A percentile compares a stretch with the other conserved stretches of the same genome.
These are phyloP conservation scores for Primulina tabacum DNA, from an alignment of 257 asterid genomes.

Conservation along the genomic window DNA sequence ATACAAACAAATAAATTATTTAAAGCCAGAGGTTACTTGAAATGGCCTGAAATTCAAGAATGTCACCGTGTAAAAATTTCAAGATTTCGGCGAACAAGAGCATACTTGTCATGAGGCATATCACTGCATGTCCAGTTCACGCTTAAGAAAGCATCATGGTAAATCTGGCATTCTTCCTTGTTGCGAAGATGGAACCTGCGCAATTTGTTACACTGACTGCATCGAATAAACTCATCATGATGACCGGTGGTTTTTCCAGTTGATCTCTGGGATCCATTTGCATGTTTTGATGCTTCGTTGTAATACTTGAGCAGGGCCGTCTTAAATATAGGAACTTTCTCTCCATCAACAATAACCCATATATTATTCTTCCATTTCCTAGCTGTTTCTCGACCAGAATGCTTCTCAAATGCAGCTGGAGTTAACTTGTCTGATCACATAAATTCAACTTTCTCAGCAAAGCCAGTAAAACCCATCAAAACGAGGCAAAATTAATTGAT, in stretches of 20 bases:
- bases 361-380: slow-evolving; percentile 60
- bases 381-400: slow-evolving; percentile 56
- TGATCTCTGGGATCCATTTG: slow-evolving; percentile 39
- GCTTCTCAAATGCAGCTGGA: slow-evolving; percentile 60
- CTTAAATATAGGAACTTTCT: slow-evolving; percentile 50
- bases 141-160: slow-evolving; percentile 47
- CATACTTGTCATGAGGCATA: slow-evolving; percentile 49
- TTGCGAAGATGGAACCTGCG: slow-evolving; percentile 53
- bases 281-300: slow-evolving; percentile 39
- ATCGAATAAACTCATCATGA: slow-evolving; percentile 48
- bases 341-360: slow-evolving; percentile 50
- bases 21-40: background rate
- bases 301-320: slow-evolving; percentile 52
- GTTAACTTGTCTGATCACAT: slow-evolving; percentile 45
- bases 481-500: background rate
- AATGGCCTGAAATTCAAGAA: background rate
- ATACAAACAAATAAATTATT: too few species aligned
- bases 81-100: slow-evolving; percentile 7
- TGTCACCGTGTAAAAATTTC: background rate
- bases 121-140: slow-evolving; percentile 47
- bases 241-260: slow-evolving; percentile 34
- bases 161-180: slow-evolving; percentile 47
- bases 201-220: slow-evolving; percentile 39
- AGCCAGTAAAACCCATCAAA: slow-evolving; percentile 5
- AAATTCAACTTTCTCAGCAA: slow-evolving; percentile 11